Evolutionary conservation across 1,284 basidiomycete genomes (phyloP).

Genomic region (Ceratobasidium sp.): DNA sequence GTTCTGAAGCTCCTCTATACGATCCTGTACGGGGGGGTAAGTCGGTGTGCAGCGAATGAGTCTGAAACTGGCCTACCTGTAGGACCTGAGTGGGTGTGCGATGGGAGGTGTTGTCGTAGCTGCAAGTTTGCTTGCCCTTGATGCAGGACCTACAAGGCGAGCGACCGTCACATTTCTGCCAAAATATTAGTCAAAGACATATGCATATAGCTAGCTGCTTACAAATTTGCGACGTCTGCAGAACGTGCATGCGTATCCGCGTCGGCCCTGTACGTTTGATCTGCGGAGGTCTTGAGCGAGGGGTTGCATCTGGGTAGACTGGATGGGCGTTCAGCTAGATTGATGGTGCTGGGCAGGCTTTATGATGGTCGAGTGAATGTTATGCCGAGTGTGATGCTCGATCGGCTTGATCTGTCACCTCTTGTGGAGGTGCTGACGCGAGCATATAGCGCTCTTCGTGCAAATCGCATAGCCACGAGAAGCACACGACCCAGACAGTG

Average conservation of each 20-base stretch:
- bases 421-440: not conserved
- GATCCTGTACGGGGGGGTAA: slow-evolving; percentile 14
- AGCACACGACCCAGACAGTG: not conserved
- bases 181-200: no score
- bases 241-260: slow-evolving; percentile 39
- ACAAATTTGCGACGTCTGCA: slow-evolving; percentile 42
- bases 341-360: not conserved
- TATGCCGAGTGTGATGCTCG: not conserved
- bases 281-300: slow-evolving; percentile 17
- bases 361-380: not conserved
- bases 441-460: not conserved
- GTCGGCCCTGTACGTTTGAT: slow-evolving; percentile 20
- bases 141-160: slow-evolving; percentile 30
- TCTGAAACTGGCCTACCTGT: slow-evolving; percentile 6
- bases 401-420: not conserved
- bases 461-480: slow-evolving; percentile 23
- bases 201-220: not conserved
- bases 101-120: slow-evolving; percentile 35
- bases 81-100: slow-evolving; percentile 31
- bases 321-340: not conserved
- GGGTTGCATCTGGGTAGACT: slow-evolving; percentile 5
- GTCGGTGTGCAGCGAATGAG: not conserved
- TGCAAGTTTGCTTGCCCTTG: slow-evolving; percentile 40
- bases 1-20: slow-evolving; percentile 38
- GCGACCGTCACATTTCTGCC: slow-evolving; percentile 40